A percentile compares a stretch with the other conserved stretches of the same genome.
phyloP scores from a whole-genome alignment of 371 early-diverging fungal genomes.

The Rhizopus microsporus region DNA sequence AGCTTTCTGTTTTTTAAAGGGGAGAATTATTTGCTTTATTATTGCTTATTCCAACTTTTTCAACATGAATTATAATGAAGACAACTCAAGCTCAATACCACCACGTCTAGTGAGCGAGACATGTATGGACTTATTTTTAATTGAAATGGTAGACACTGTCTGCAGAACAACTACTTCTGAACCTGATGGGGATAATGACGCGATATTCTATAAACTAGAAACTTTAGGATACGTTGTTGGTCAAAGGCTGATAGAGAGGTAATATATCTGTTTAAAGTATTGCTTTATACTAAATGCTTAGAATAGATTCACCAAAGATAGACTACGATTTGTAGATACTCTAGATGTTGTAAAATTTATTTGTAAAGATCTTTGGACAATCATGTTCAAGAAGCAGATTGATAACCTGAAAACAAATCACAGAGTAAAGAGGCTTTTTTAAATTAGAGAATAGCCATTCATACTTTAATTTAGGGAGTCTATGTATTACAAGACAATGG shows the following conservation, averaged over 20 bases:
- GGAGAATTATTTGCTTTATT: background rate
- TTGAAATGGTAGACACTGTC: conserved; percentile 79
- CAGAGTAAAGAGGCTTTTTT: conserved; percentile 57
- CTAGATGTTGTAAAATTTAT: conserved; percentile 96
- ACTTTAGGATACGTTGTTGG: conserved; percentile 90
- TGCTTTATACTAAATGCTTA: background rate
- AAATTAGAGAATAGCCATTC: background rate
- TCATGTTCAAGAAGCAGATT: conserved; percentile 92
- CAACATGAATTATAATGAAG: background rate
- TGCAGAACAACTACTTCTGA: conserved; percentile 61
- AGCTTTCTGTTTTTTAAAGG: too few species aligned
- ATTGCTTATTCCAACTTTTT: background rate
- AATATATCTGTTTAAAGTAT: conserved; percentile 4
- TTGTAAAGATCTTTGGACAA: conserved; percentile 96
- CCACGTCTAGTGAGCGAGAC: conserved; percentile 58
- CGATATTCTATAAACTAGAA: conserved; percentile 85
- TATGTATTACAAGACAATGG: conserved; percentile 97
- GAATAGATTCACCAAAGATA: conserved; percentile 75
- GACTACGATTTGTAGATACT: conserved; percentile 85
- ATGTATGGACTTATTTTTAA: conserved; percentile 73
- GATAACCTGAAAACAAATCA: conserved; percentile 98
- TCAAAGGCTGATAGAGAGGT: conserved; percentile 84
- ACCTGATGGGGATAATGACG: conserved; percentile 73
- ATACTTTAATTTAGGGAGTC: conserved; percentile 73
- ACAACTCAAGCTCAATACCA: background rate